phyloP scores from a whole-genome alignment of 140 eudicot genomes.

The Anethum foeniculum region DNA sequence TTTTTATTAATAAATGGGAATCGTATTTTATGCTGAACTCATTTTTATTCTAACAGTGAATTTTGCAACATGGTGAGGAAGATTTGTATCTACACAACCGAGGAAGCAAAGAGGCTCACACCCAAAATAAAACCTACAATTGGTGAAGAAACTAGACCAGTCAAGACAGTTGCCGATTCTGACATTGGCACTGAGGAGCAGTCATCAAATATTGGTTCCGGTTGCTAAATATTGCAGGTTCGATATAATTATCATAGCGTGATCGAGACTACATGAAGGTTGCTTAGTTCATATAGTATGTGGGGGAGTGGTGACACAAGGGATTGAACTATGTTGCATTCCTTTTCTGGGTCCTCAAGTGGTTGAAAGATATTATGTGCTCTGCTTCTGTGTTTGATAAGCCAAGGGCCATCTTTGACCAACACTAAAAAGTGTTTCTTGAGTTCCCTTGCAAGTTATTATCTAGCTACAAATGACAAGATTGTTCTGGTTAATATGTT shows the following conservation, averaged over 20 bases:
- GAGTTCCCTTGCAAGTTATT: not conserved
- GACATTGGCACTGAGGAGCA: conserved; percentile 64
- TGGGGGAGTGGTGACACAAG: conserved; percentile 6
- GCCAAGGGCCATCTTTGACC: not conserved
- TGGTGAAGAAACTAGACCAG: conserved; percentile 42
- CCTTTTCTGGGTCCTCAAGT: conserved; percentile 10
- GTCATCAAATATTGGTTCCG: conserved; percentile 55
- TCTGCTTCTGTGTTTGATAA: conserved; percentile 8
- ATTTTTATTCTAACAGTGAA: conserved; percentile 43
- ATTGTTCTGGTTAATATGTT: not conserved
- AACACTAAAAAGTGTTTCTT: not conserved
- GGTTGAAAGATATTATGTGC: not conserved
- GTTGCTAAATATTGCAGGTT: conserved; percentile 19
- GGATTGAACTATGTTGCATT: conserved; percentile 15
- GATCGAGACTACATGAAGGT: conserved; percentile 14
- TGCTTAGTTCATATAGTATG: not conserved
- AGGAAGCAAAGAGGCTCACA: conserved; percentile 77
- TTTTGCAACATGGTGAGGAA: conserved; percentile 90
- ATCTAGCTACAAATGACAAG: not conserved
- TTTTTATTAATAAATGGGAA: not conserved
- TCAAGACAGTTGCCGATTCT: conserved; percentile 32
- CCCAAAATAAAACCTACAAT: conserved; percentile 63
- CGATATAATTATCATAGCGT: not conserved
- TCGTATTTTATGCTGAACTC: not conserved
- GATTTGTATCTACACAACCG: conserved; percentile 72